Base-by-base conservation (phyloP, 805 yeast species). In the Zygosaccharomyces rouxii region DNA sequence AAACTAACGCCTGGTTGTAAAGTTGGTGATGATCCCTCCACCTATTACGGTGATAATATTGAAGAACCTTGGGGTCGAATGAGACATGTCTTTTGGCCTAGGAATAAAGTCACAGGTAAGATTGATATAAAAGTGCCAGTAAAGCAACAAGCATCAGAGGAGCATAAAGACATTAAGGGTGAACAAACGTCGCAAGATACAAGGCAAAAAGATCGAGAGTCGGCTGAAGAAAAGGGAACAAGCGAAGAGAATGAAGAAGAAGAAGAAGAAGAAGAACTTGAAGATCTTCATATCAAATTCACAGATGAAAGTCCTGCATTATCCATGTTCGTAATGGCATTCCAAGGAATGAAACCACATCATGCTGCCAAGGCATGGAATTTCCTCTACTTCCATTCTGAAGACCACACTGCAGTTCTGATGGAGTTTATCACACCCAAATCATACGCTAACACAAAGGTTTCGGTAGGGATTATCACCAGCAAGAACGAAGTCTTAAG, bases 321-420 rank as follows among this genome's bases (percentile, higher is more conserved):
- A 14, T 76, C 89, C 43, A 86, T 94, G 95, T 90, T 82, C 64
- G 96, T 92, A 46, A 84, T 87, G 92, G 99, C 99, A 5, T 72
- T 89, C 57, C 99, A 94, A 73, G 98, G 98, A 53, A 90, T 94
- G 98, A 94, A 94, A 70, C 99, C 99, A 7, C 97, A 94, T 69
- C 99, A 94, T 70, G 97, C 97, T 30, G 99, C 99, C 48, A 88
- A 95, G 52, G 71, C 89, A 19, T 94, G 99, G 99, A 94, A 92
- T 71, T 94, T 94, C 66, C 70, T 87, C 53, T 85, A 88, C 70
- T 92, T 86, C 77, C 96, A 88, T 65, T 84, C 94, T 16, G 77
- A 81, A 44, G 72, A 81, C 35, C 74, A 77, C 57, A 75, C 92
- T 30, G 95, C 87, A 9, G 82, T 89, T 14, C 78, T 86, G 55